phyloP scores from a whole-genome alignment of 306 rosid species.

The Rosa chinensis region DNA sequence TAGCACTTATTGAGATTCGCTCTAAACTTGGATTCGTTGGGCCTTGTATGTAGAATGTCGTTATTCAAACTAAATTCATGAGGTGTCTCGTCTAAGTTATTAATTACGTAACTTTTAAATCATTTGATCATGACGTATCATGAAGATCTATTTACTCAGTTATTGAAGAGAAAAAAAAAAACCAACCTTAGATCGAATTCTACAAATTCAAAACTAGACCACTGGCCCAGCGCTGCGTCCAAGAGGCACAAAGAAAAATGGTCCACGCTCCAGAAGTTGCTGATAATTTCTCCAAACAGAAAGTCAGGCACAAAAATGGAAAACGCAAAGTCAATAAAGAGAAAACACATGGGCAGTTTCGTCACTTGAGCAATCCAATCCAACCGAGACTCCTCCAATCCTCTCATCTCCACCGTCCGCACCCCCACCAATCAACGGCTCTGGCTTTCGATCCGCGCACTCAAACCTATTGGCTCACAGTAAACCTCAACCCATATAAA shows the following conservation, averaged over 20 bases:
- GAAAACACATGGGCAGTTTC: constrained; percentile 14
- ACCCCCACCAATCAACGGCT: constrained; percentile 37
- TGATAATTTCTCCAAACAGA: background rate
- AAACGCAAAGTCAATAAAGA: background rate
- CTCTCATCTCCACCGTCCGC: constrained; percentile 39
- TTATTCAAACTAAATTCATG: no score
- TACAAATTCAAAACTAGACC: no score
- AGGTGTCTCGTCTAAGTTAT: no score
- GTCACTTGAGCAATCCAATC: constrained; percentile 25
- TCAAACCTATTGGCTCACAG: constrained; percentile 36
- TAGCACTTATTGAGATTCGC: no score
- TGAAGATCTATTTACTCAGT: no score
- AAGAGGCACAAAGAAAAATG: background rate
- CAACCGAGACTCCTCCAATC: background rate
- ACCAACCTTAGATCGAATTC: no score
- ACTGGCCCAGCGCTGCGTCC: background rate
- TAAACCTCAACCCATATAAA: constrained; percentile 37
- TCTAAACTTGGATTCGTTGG: no score
- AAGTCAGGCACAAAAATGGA: background rate
- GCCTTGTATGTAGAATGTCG: no score
- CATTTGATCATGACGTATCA: no score
- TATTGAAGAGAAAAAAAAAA: no score
- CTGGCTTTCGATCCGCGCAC: constrained; percentile 24
- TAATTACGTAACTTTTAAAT: no score
- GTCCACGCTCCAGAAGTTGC: background rate